A percentile compares a stretch with the other conserved stretches of the same genome.
These are phyloP conservation scores for Fonsecaea multimorphosa DNA, from an alignment of 2,329 filamentous ascomycete species.

Conservation along the genomic window DNA sequence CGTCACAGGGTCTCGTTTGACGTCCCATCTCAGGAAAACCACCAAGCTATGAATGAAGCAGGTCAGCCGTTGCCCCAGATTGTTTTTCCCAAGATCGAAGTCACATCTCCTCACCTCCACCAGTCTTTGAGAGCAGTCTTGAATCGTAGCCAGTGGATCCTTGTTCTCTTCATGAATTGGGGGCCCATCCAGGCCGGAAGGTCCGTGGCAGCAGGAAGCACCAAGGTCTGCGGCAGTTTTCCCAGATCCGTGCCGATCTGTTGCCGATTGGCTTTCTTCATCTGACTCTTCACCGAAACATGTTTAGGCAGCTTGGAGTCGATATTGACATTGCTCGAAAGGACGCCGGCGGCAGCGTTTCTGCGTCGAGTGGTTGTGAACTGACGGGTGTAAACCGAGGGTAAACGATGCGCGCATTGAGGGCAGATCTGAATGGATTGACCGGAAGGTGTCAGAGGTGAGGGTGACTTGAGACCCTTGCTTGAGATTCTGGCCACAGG, in stretches of 20 bases:
- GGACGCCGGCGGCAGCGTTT: conserved; percentile 12
- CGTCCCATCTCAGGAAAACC: conserved; percentile 23
- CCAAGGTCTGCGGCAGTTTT: conserved; percentile 28
- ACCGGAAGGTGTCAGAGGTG: neutral
- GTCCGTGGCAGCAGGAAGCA: conserved; percentile 24
- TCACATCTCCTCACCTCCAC: conserved; percentile 18
- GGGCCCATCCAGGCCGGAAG: conserved; percentile 22
- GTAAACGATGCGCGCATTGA: conserved; percentile 26
- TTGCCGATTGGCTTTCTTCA: conserved; percentile 21
- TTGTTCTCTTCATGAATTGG: conserved; percentile 13
- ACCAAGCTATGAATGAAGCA: conserved; percentile 34
- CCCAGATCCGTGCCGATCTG: conserved; percentile 31
- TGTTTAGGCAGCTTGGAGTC: conserved; percentile 14
- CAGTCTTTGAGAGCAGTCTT: conserved; percentile 27
- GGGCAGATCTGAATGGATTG: conserved; percentile 9
- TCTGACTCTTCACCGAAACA: conserved; percentile 23
- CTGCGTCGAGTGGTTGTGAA: conserved; percentile 26
- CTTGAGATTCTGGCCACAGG: conserved; percentile 4
- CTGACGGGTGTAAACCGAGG: conserved; percentile 20
- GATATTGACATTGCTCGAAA: neutral
- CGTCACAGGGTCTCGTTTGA: conserved; percentile 29
- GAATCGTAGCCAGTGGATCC: conserved; percentile 23
- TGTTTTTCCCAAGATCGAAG: neutral
- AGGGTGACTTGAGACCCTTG: conserved; percentile 1
- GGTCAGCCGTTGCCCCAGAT: neutral